Base-by-base conservation (phyloP, 768 basidiomycete species). In the Podaxis mareebaensis region DNA sequence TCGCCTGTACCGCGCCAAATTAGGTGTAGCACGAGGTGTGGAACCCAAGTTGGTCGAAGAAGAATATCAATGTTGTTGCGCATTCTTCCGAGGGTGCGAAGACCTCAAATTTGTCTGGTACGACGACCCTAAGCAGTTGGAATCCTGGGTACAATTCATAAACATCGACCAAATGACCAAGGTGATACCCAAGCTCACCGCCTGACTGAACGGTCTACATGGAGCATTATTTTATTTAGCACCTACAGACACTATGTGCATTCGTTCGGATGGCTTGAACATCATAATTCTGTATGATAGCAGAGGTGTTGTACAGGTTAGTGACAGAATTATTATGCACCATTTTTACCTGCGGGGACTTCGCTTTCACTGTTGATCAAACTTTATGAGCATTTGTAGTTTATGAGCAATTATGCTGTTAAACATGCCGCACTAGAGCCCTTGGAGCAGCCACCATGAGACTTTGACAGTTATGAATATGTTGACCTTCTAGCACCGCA, bases 131-230 rank as follows among this genome's bases (percentile, higher is more conserved):
- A 85, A 87, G 68, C 85, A 91, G 52, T 72, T 93, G 64, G 89
- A 90, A 70, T 84, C 81, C 40, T 92, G 91, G 90, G 89, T 93
- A 15, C 91, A 93, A 75, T 93, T 92, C 67, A 86, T 93, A 68
- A 90, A 87, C 63, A 87, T 92, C 63, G 90, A 92, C 76, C 88
- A 92, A 74, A 85, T 93, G 79, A 79, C 92, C 71, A 89, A 89
- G 68, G 90, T 92, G 64, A 84, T 90, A 17, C 86, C 87, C n/a
- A 92, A 92, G 73, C 75, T 92, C 58, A 83, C 81, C 48, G 90
- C 90, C 20, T 84, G 10, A 20, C 20, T 46, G 15, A 46, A 20
- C 20, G 4, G 15, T 22, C 20, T 46, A 8, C n/a, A 8, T 2
- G 42, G 17, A 40, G 42, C 28, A 46, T 46, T 46, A 46, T n/a